phyloP scores from a whole-genome alignment of 2,329 filamentous ascomycete species.

The Xylariaceae sp. region DNA sequence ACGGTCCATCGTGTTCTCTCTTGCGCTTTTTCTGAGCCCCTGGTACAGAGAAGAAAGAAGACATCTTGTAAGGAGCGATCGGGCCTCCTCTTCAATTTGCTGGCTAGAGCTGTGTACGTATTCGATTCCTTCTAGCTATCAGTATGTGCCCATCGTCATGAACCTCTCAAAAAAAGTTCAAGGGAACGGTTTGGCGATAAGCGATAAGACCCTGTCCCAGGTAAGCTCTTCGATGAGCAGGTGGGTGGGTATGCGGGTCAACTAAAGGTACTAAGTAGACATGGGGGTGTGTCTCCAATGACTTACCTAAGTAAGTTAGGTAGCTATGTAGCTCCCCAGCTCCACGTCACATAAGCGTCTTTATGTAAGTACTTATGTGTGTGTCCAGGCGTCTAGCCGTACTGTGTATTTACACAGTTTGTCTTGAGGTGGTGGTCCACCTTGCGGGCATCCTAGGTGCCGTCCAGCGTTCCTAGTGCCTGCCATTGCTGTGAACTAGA shows the following conservation, averaged over 20 bases:
- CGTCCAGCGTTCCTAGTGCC: background rate
- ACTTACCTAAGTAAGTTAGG: background rate
- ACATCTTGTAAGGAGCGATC: conserved; percentile 52
- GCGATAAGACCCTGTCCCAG: conserved; percentile 8
- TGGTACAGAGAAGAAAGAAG: conserved; percentile 91
- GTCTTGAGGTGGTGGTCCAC: background rate
- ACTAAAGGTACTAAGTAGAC: too few relatives aligned
- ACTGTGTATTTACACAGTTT: too few relatives aligned
- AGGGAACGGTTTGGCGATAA: conserved; percentile 16
- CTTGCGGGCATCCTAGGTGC: background rate
- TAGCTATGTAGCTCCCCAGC: background rate
- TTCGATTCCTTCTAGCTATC: background rate
- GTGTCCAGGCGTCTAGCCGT: background rate
- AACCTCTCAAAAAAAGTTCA: conserved; percentile 18
- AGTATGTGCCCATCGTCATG: background rate
- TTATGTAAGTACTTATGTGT: background rate
- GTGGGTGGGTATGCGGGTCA: too few relatives aligned
- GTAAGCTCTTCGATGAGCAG: too few relatives aligned
- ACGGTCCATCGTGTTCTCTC: conserved; percentile 52
- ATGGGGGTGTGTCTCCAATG: background rate
- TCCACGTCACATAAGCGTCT: background rate
- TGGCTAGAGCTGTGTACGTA: conserved; percentile 5
- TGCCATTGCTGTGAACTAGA: conserved; percentile 12
- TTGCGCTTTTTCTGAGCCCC: conserved; percentile 89
- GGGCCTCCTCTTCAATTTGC: conserved; percentile 20